Evolutionary conservation across 805 yeast species (phyloP).

Genomic region (Tetrapisispora iriomotensis): DNA sequence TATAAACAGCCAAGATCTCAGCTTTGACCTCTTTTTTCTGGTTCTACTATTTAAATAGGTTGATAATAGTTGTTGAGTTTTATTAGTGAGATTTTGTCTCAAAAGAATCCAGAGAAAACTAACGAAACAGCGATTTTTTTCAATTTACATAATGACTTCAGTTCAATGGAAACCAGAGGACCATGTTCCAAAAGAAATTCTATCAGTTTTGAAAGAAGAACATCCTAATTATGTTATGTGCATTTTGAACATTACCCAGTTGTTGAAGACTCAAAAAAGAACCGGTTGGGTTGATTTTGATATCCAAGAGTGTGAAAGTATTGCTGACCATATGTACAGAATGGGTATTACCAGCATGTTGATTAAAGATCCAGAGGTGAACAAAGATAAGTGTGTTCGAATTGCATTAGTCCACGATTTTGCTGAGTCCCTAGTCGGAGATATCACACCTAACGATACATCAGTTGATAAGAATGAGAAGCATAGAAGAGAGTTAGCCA

Average conservation of each 20-base stretch:
- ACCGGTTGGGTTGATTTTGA: slow-evolving; percentile 88
- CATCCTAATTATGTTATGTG: slow-evolving; percentile 37
- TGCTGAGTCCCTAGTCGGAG: slow-evolving; percentile 92
- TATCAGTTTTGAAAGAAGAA: slow-evolving; percentile 17
- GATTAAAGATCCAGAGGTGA: slow-evolving; percentile 41
- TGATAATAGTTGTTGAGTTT: too few relatives aligned
- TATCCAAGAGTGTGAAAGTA: slow-evolving; percentile 42
- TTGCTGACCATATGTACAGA: slow-evolving; percentile 93
- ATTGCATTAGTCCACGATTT: slow-evolving; percentile 89
- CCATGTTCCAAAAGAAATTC: slow-evolving; percentile 33
- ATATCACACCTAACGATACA: slow-evolving; percentile 74
- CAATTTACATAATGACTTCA: neutral
- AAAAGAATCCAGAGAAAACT: neutral
- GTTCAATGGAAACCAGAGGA: slow-evolving; percentile 37
- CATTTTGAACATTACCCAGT: slow-evolving; percentile 55
- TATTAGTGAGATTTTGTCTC: too few relatives aligned
- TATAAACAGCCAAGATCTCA: too few relatives aligned
- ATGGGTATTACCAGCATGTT: slow-evolving; percentile 79
- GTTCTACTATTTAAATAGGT: too few relatives aligned
- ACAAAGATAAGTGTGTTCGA: slow-evolving; percentile 63
- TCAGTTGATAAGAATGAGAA: slow-evolving; percentile 64
- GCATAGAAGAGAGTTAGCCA: slow-evolving; percentile 65
- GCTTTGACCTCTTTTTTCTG: too few relatives aligned
- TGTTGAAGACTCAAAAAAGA: slow-evolving; percentile 68
- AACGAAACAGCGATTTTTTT: neutral